Base-by-base conservation (phyloP, 768 basidiomycete genomes). In the Sutorius australiensis region DNA sequence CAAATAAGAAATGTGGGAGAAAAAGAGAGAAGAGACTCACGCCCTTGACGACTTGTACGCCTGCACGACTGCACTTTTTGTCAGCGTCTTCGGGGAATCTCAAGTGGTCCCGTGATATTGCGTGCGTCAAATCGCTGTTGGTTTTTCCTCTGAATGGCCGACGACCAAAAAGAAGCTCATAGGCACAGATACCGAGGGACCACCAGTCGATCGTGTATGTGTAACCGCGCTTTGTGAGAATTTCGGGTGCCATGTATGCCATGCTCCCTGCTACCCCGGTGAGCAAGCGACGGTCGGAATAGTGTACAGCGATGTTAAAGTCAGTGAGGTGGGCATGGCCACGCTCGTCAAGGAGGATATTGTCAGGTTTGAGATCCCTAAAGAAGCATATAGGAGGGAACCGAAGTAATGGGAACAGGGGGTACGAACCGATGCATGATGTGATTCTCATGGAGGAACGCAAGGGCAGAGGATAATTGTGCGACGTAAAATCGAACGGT, bases 261-360 rank as follows among this genome's bases (percentile, higher is more conserved):
- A 98, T 95, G 47, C 92, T 95, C 9, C 95, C 95, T 21, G 95
- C 95, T 0, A 99, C 89, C 21, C 94, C 93, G 12, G 89, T 94
- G 24, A 89, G 71, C 32, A 93, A 73, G 53, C 87, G 81, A 51
- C 90, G 80, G 52, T 97, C 93, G 5, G 87, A 84, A 66, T 90
- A 98, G 70, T 99, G 95, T 7, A 98, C 93, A 14, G 95, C 95
- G 53, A 99, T 99, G 69, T 99, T 99, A 73, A 99, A 97, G 68
- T 99, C 95, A 0, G 89, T 98, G 56, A 99, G 77, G 70, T 99
- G 95, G 7, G 95, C 95, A 63, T 99, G 94, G 2, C 95, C 95
- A 46, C 81, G 79, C 64, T 97, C 95, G 68, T 99, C 95, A 16
- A 98, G 83, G 16, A 99, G 83, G 58, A 99, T 93, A 69, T 98